These are phyloP conservation scores for Phlegmacium glaucopus DNA, from an alignment of 768 basidiomycete genomes.

Conservation along the genomic window DNA sequence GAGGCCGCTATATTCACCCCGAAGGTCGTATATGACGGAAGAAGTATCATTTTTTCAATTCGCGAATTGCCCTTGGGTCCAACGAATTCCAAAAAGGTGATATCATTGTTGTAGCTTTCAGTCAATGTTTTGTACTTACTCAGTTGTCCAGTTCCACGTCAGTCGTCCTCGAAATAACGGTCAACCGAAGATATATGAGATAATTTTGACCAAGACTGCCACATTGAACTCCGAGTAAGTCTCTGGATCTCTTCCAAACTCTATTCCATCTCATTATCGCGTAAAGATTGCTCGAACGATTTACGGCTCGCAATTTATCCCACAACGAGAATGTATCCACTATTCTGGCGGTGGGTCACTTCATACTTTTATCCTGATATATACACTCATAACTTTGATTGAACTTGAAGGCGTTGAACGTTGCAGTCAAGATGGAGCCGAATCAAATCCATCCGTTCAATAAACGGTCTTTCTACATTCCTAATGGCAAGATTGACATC, in stretches of 20 bases:
- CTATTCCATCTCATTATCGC: background rate
- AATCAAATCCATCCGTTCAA: constrained; percentile 68
- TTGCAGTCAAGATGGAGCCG: constrained; percentile 74
- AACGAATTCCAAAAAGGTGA: constrained; percentile 46
- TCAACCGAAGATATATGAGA: constrained; percentile 59
- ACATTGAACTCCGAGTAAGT: constrained; percentile 31
- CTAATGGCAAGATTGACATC: constrained; percentile 46
- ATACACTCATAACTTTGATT: background rate
- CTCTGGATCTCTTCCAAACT: background rate
- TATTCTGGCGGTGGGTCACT: constrained; percentile 51
- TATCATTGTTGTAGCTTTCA: background rate
- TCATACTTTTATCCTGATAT: background rate
- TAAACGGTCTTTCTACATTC: constrained; percentile 70
- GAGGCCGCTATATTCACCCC: constrained; percentile 69
- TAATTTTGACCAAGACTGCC: constrained; percentile 54
- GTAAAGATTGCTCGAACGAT: constrained; percentile 54
- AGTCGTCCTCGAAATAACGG: constrained; percentile 39
- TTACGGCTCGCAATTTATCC: constrained; percentile 54
- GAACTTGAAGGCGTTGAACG: constrained; percentile 57
- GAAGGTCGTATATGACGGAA: constrained; percentile 71
- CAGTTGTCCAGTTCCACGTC: constrained; percentile 53
- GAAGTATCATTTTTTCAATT: constrained; percentile 68
- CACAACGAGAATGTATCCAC: constrained; percentile 53
- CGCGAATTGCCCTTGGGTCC: constrained; percentile 55
- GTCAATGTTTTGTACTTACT: background rate